These are phyloP conservation scores for Chromera velia DNA, from an alignment of 73 alveolate genomes.

Conservation along the genomic window DNA sequence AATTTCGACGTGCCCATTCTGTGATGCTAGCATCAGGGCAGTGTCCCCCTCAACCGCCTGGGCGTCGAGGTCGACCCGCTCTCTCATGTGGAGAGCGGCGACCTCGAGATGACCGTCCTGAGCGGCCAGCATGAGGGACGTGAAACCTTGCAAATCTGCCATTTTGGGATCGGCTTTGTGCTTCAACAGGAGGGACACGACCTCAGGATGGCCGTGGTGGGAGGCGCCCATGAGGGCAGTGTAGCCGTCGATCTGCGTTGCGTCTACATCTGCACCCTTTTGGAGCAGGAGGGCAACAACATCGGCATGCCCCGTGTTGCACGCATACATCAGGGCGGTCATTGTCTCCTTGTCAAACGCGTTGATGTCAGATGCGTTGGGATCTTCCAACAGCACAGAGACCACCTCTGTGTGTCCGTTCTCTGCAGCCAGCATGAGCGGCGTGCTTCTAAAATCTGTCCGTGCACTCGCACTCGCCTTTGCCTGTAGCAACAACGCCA, in stretches of 20 bases:
- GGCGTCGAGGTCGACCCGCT: neutral
- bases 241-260: constrained; percentile 6
- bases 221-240: constrained; percentile 9
- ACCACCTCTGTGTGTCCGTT: neutral
- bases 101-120: constrained; percentile 6
- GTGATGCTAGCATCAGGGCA: constrained; percentile 4
- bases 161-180: constrained; percentile 10
- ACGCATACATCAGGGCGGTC: constrained; percentile 3
- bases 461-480: constrained; percentile 1
- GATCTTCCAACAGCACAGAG: neutral
- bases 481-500: constrained; percentile 1
- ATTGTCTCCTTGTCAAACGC: constrained; percentile 5
- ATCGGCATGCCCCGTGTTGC: constrained; percentile 6
- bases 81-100: constrained; percentile 1
- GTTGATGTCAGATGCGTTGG: neutral
- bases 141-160: neutral
- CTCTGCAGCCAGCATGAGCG: neutral
- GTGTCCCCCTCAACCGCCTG: constrained; percentile 4
- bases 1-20: constrained; percentile 7
- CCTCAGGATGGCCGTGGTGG: constrained; percentile 3
- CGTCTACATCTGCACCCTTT: constrained; percentile 7
- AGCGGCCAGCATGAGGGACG: constrained; percentile 1
- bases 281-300: constrained; percentile 10
- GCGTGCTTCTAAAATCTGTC: neutral
- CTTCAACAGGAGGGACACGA: neutral